A percentile compares a stretch with the other conserved stretches of the same genome.
phyloP scores from a whole-genome alignment of 2,329 filamentous ascomycete species.

The Calonectria ilicicola region DNA sequence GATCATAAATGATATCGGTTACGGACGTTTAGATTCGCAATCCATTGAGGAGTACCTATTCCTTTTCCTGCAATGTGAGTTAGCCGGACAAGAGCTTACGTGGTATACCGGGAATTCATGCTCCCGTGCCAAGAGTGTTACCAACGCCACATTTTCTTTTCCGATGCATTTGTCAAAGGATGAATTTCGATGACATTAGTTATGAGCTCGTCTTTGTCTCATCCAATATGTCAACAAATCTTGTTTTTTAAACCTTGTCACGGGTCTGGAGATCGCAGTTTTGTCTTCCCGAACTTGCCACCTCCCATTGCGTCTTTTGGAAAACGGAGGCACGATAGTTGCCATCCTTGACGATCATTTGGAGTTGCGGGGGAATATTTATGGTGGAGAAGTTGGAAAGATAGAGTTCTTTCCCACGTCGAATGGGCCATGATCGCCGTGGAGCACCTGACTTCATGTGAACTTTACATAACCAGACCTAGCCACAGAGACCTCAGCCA shows the following conservation, averaged over 20 bases:
- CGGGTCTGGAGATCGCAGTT: slow-evolving; percentile 68
- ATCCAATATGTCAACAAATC: slow-evolving; percentile 72
- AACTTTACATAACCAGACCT: background rate
- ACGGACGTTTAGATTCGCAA: slow-evolving; percentile 71
- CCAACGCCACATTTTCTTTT: slow-evolving; percentile 89
- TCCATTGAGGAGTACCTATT: slow-evolving; percentile 72
- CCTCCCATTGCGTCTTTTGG: slow-evolving; percentile 59
- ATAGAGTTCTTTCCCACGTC: too few species aligned
- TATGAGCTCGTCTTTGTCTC: slow-evolving; percentile 79
- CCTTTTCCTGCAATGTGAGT: slow-evolving; percentile 55
- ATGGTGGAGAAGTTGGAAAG: background rate
- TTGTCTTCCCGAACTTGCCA: slow-evolving; percentile 75
- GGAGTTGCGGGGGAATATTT: background rate
- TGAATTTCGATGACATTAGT: slow-evolving; percentile 81
- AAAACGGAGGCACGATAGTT: slow-evolving; percentile 83
- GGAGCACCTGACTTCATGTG: background rate
- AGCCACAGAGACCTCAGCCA: background rate
- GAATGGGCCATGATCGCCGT: background rate
- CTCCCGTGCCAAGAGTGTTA: slow-evolving; percentile 85
- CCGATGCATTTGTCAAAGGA: slow-evolving; percentile 87
- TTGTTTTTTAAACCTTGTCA: slow-evolving; percentile 85
- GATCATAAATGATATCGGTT: slow-evolving; percentile 65
- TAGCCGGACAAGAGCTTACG: background rate
- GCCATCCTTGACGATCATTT: slow-evolving; percentile 68
- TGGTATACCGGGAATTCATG: slow-evolving; percentile 50